A percentile compares a stretch with the other conserved stretches of the same genome.
These are phyloP conservation scores for Margaritispora aquatica DNA, from an alignment of 495 filamentous ascomycete genomes.

Conservation along the genomic window DNA sequence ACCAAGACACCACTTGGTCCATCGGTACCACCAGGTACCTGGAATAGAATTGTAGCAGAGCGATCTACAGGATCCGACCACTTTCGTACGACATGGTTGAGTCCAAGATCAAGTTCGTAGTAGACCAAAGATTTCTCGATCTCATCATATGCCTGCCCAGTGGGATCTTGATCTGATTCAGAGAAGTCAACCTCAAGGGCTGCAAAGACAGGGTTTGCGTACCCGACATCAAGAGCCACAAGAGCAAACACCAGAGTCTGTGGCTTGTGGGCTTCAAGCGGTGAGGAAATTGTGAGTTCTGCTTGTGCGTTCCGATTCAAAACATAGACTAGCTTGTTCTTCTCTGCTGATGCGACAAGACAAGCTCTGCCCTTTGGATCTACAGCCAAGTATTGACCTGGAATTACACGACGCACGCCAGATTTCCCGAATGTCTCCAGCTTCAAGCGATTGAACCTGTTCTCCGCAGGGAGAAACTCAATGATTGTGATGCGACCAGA, in stretches of 20 bases:
- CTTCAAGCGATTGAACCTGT: slow-evolving; percentile 83
- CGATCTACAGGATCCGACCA: slow-evolving; percentile 93
- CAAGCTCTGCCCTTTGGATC: slow-evolving; percentile 95
- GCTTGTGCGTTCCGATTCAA: slow-evolving; percentile 92
- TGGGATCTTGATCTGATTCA: slow-evolving; percentile 85
- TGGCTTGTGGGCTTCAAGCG: slow-evolving; percentile 95
- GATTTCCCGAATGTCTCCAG: slow-evolving; percentile 98
- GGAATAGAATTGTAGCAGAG: slow-evolving; percentile 83
- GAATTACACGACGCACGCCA: slow-evolving; percentile 87
- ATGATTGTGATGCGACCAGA: slow-evolving; percentile 91
- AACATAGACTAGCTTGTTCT: slow-evolving; percentile 99
- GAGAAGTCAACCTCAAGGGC: slow-evolving; percentile 90
- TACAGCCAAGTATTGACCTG: slow-evolving; percentile 88
- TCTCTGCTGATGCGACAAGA: slow-evolving; percentile 89
- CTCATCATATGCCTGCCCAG: slow-evolving; percentile 73
- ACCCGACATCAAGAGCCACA: slow-evolving; percentile 84
- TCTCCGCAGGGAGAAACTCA: slow-evolving; percentile 83
- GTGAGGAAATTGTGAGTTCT: slow-evolving; percentile 92
- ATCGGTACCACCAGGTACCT: slow-evolving; percentile 90
- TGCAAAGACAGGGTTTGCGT: slow-evolving; percentile 94
- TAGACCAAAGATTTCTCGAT: slow-evolving; percentile 89
- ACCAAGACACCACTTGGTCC: slow-evolving; percentile 93
- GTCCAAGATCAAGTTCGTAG: slow-evolving; percentile 91
- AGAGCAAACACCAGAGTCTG: slow-evolving; percentile 86
- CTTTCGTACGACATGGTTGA: slow-evolving; percentile 95